A percentile compares a stretch with the other conserved stretches of the same genome.
These are phyloP conservation scores for Daldinia bambusicola DNA, from an alignment of 495 filamentous ascomycete genomes.

Conservation along the genomic window DNA sequence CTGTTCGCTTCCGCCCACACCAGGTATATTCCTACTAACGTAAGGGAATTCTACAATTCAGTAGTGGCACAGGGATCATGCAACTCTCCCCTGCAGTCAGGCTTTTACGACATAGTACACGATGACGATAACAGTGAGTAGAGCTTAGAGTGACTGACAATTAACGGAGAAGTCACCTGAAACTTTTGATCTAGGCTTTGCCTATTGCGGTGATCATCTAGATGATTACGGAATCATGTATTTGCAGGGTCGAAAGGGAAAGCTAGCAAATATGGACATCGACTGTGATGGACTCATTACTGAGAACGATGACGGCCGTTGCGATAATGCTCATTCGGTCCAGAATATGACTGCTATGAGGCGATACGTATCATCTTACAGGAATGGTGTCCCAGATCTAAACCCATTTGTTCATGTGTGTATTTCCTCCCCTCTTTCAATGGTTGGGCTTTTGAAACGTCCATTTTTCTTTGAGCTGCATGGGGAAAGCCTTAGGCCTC, in stretches of 20 bases:
- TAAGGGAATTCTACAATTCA: background rate
- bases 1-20: background rate
- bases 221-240: background rate
- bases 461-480: background rate
- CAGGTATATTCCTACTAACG: background rate
- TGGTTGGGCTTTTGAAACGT: no score
- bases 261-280: background rate
- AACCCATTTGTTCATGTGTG: constrained; percentile 64
- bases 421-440: constrained; percentile 29
- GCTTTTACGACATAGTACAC: background rate
- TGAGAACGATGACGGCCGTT: background rate
- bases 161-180: no score
- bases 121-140: background rate
- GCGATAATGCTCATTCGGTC: background rate
- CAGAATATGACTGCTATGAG: background rate
- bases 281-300: background rate
- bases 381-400: constrained; percentile 56
- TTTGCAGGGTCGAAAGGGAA: background rate
- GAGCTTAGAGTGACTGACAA: background rate
- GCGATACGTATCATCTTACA: background rate
- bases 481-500: background rate
- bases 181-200: background rate
- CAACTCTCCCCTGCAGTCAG: background rate
- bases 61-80: background rate
- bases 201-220: background rate